Evolutionary conservation across 768 basidiomycete genomes (phyloP).

Genomic region (Cantharellus cinnabarinus): DNA sequence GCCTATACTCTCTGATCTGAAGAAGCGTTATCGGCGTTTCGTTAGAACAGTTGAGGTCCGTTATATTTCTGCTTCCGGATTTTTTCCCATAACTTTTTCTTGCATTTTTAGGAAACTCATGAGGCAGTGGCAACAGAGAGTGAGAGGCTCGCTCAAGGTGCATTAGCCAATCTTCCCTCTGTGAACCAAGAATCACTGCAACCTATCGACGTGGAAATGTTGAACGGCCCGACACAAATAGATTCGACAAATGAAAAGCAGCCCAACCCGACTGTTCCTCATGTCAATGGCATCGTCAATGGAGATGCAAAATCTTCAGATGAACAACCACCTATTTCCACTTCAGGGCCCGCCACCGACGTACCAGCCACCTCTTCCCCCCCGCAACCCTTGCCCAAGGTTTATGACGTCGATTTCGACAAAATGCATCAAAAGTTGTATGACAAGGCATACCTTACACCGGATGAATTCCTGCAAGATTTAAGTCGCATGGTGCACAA

Average conservation of each 20-base stretch:
- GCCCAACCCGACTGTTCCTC: neutral
- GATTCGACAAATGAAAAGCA: neutral
- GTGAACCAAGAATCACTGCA: too few species aligned
- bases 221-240: neutral
- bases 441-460: slow-evolving; percentile 68
- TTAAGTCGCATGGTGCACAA: slow-evolving; percentile 23
- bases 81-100: neutral
- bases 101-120: slow-evolving; percentile 13
- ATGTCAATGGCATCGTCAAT: neutral
- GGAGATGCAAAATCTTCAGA: neutral
- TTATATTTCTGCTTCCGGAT: neutral
- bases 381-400: slow-evolving; percentile 13
- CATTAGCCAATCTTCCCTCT: neutral
- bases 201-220: too few species aligned
- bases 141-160: neutral
- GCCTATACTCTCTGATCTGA: slow-evolving; percentile 70
- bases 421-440: slow-evolving; percentile 73
- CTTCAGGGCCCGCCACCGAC: slow-evolving; percentile 7
- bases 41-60: slow-evolving; percentile 26
- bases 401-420: slow-evolving; percentile 84
- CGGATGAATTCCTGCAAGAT: slow-evolving; percentile 66
- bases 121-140: slow-evolving; percentile 20
- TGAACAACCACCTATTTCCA: slow-evolving; percentile 1
- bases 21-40: slow-evolving; percentile 82
- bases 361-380: slow-evolving; percentile 17